phyloP scores from a whole-genome alignment of 768 basidiomycete species.

The Dioszegia crocea region DNA sequence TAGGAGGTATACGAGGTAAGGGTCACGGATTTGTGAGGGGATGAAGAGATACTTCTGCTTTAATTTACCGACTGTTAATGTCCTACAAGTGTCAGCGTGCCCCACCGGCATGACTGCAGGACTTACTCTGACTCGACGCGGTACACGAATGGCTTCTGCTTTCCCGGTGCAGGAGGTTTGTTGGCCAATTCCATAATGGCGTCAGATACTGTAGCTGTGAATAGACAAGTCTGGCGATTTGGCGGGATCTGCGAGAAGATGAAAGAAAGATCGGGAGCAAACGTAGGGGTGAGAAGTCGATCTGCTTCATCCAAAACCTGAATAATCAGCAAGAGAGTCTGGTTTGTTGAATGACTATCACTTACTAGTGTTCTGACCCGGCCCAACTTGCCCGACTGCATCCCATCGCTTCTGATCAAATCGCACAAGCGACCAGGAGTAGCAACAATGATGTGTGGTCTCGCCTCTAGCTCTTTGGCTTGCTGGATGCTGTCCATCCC shows the following conservation, averaged over 20 bases:
- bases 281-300: conserved; percentile 80
- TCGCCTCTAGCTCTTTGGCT: conserved; percentile 73
- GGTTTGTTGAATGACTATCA: no score
- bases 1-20: conserved; percentile 83
- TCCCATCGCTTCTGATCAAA: conserved; percentile 65
- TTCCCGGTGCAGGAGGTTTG: conserved; percentile 71
- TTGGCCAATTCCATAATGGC: conserved; percentile 74
- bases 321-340: background rate
- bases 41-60: conserved; percentile 87
- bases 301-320: conserved; percentile 97
- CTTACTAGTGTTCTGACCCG: conserved; percentile 78
- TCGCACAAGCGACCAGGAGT: conserved; percentile 95
- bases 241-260: conserved; percentile 72
- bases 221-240: conserved; percentile 90
- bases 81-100: conserved; percentile 53
- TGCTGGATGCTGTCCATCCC: conserved; percentile 99
- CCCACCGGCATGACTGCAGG: conserved; percentile 4
- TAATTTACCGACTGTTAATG: conserved; percentile 82
- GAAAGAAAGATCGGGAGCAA: conserved; percentile 74
- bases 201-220: conserved; percentile 89
- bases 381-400: conserved; percentile 68
- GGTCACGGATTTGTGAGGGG: conserved; percentile 89
- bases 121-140: conserved; percentile 68
- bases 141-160: conserved; percentile 80
- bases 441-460: conserved; percentile 90